Conservation (phyloP, 192 early-diverging fungal genomes). For the Ramicandelaber brevisporus region DNA sequence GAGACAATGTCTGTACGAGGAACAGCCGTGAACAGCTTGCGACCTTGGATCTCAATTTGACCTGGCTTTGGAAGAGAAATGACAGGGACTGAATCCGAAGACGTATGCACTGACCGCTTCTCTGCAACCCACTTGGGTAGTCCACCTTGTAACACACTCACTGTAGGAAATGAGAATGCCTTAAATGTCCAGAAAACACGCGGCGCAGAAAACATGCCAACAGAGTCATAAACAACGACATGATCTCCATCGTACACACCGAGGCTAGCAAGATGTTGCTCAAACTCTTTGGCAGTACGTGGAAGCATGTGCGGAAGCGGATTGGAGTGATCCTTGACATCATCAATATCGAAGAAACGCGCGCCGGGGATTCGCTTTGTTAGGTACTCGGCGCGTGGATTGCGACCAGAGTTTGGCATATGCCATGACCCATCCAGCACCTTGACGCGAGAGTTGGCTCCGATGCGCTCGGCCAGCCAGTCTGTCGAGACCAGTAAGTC, state of each 20-base stretch:
- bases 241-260: slow-evolving; percentile 60
- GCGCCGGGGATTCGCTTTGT: slow-evolving; percentile 35
- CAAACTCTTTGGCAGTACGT: slow-evolving; percentile 37
- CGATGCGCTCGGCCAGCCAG: slow-evolving; percentile 31
- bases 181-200: slow-evolving; percentile 90
- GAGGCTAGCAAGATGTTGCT: slow-evolving; percentile 29
- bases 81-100: no score
- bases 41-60: no score
- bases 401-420: slow-evolving; percentile 41
- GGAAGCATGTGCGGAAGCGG: slow-evolving; percentile 84
- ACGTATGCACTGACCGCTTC: no score
- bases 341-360: slow-evolving; percentile 80
- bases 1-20: no score
- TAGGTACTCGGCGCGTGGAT: slow-evolving; percentile 42
- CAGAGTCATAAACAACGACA: slow-evolving; percentile 72
- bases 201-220: slow-evolving; percentile 52
- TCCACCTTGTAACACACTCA: no score
- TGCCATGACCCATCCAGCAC: slow-evolving; percentile 83
- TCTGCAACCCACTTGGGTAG: no score
- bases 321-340: slow-evolving; percentile 39
- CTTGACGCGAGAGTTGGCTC: slow-evolving; percentile 29
- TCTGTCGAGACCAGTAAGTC: slow-evolving; percentile 18
- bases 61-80: no score
- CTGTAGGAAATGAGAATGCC: no score
- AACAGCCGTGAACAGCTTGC: no score